These are phyloP conservation scores for Jamesozyma piceae DNA, from an alignment of 805 yeast genomes.

Conservation along the genomic window DNA sequence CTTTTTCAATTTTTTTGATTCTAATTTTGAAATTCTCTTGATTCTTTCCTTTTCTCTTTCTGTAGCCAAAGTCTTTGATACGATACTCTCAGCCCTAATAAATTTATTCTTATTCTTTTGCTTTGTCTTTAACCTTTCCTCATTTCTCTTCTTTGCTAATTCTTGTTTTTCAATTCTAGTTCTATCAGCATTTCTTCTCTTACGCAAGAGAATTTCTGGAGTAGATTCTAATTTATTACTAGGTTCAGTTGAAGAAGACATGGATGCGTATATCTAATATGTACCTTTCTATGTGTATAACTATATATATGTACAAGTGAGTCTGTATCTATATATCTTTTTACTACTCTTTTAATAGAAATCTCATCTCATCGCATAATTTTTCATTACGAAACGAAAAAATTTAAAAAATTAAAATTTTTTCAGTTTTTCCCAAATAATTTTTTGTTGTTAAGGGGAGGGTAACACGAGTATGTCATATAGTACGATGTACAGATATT, in stretches of 20 bases:
- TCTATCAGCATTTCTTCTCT: constrained; percentile 71
- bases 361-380: neutral
- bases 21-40: constrained; percentile 49
- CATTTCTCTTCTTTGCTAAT: constrained; percentile 43
- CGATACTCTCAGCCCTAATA: constrained; percentile 65
- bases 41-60: constrained; percentile 62
- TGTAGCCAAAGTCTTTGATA: constrained; percentile 54
- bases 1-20: constrained; percentile 29
- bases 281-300: neutral
- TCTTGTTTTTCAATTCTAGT: constrained; percentile 67
- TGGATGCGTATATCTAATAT: neutral
- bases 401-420: no score
- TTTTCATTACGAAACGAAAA: neutral
- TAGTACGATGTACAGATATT: no score
- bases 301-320: no score
- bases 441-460: neutral
- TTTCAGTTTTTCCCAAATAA: no score
- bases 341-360: neutral
- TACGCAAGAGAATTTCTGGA: constrained; percentile 68
- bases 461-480: neutral
- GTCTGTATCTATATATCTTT: no score
- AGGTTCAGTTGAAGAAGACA: constrained; percentile 2
- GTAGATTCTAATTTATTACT: constrained; percentile 36
- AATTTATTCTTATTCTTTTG: constrained; percentile 43
- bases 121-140: constrained; percentile 37